Conservation (phyloP, 768 basidiomycete species). For the Hypholoma sublateritium region DNA sequence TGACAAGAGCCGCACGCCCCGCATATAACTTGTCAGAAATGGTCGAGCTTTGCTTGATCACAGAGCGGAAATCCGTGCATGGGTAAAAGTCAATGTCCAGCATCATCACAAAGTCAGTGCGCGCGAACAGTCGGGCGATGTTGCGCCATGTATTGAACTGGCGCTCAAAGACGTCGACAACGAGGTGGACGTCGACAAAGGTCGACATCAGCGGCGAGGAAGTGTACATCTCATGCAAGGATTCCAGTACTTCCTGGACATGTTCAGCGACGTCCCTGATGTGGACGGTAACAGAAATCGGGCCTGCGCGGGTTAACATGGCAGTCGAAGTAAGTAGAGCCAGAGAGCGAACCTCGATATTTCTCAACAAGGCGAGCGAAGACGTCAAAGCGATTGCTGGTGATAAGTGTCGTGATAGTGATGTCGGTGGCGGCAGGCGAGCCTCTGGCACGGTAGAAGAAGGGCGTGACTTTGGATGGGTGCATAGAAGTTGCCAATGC, state of each 20-base stretch:
- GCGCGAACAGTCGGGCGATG: conserved; percentile 78
- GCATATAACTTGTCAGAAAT: conserved; percentile 44
- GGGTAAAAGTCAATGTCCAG: conserved; percentile 87
- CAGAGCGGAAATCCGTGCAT: conserved; percentile 75
- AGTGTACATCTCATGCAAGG: conserved; percentile 65
- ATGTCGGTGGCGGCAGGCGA: conserved; percentile 63
- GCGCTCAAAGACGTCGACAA: conserved; percentile 76
- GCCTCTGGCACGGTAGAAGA: conserved; percentile 71
- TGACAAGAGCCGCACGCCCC: conserved; percentile 71
- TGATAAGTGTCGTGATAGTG: conserved; percentile 84
- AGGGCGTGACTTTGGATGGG: conserved; percentile 77
- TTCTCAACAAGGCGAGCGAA: conserved; percentile 69
- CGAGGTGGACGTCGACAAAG: conserved; percentile 84
- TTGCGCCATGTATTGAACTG: conserved; percentile 93
- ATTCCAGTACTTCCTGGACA: conserved; percentile 51
- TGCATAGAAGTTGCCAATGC: conserved; percentile 68
- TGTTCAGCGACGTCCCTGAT: conserved; percentile 53
- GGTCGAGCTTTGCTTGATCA: conserved; percentile 45
- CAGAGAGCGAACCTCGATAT: conserved; percentile 60
- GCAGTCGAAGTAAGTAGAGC: background rate
- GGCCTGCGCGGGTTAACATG: conserved; percentile 45
- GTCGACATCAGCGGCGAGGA: conserved; percentile 63
- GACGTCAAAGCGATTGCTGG: conserved; percentile 73
- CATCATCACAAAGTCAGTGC: conserved; percentile 87
- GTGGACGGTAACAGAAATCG: conserved; percentile 83